Conservation (phyloP, 345 rosid species). For the Angophora floribunda region DNA sequence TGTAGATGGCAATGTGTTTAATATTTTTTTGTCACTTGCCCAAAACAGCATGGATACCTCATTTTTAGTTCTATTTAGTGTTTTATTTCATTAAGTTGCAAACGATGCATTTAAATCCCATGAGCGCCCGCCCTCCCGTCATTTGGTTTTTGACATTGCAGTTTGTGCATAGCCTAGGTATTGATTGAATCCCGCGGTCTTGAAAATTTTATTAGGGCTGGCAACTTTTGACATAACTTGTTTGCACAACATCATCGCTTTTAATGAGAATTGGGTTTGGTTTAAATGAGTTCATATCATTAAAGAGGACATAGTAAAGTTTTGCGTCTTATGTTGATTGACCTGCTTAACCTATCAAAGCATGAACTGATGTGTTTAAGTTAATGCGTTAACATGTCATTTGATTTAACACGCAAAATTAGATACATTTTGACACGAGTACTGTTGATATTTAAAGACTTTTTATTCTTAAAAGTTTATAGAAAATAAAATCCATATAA, state of each 20-base stretch:
- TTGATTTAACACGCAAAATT: background rate
- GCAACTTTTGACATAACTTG: background rate
- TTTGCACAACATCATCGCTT: background rate
- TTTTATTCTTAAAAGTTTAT: background rate
- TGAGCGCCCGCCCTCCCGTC: background rate
- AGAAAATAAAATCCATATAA: background rate
- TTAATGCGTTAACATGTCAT: background rate
- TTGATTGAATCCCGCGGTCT: too few relatives aligned
- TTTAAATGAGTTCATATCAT: too few relatives aligned
- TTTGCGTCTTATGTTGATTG: too few relatives aligned
- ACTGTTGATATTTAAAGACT: too few relatives aligned
- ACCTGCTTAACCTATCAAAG: too few relatives aligned
- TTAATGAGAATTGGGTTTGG: too few relatives aligned
- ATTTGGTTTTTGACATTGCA: too few relatives aligned
- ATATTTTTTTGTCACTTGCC: background rate
- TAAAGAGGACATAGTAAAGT: too few relatives aligned
- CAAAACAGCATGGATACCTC: background rate
- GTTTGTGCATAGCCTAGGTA: background rate
- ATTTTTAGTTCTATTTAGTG: too few relatives aligned
- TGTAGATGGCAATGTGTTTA: background rate
- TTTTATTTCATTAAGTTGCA: background rate
- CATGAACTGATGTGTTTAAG: too few relatives aligned
- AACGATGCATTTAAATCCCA: background rate
- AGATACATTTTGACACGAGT: background rate
- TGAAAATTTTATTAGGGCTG: background rate